Conservation (phyloP, 345 rosid species). For the Brassica nigra region DNA sequence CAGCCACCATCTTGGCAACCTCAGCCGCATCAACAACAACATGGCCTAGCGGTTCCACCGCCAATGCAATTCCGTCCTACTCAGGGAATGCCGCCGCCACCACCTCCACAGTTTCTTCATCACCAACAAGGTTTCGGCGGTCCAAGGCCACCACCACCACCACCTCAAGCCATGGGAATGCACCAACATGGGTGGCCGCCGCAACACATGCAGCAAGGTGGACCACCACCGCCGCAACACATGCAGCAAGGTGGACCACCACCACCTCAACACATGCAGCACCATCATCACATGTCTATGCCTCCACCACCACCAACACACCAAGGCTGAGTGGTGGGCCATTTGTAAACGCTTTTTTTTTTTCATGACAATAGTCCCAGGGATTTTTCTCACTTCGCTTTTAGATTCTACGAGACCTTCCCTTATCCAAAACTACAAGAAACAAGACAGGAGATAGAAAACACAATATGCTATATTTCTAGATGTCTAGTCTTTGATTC, state of each 20-base stretch:
- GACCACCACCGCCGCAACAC: conserved; percentile 66
- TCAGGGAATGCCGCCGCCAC: conserved; percentile 71
- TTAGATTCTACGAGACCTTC: not conserved
- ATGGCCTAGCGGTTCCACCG: conserved; percentile 63
- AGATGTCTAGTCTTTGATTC: too few species aligned
- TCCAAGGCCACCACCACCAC: conserved; percentile 65
- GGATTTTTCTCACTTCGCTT: not conserved
- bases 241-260: conserved; percentile 28
- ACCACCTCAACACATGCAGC: conserved; percentile 64
- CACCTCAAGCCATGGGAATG: conserved; percentile 84
- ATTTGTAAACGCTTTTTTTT: not conserved
- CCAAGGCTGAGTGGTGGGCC: conserved; percentile 35
- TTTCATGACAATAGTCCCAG: not conserved
- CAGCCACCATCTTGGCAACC: conserved; percentile 72
- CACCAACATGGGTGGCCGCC: conserved; percentile 70
- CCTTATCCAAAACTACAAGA: not conserved
- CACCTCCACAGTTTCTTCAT: conserved; percentile 46
- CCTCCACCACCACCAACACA: conserved; percentile 64
- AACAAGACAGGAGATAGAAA: too few species aligned
- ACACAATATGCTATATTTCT: too few species aligned
- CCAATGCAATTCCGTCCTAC: conserved; percentile 76
- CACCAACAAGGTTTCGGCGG: conserved; percentile 41
- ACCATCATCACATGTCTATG: conserved; percentile 75
- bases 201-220: conserved; percentile 41
- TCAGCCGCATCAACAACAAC: conserved; percentile 63